These are phyloP conservation scores for Syncephalastrum monosporum DNA, from an alignment of 371 early-diverging fungal species.

Conservation along the genomic window DNA sequence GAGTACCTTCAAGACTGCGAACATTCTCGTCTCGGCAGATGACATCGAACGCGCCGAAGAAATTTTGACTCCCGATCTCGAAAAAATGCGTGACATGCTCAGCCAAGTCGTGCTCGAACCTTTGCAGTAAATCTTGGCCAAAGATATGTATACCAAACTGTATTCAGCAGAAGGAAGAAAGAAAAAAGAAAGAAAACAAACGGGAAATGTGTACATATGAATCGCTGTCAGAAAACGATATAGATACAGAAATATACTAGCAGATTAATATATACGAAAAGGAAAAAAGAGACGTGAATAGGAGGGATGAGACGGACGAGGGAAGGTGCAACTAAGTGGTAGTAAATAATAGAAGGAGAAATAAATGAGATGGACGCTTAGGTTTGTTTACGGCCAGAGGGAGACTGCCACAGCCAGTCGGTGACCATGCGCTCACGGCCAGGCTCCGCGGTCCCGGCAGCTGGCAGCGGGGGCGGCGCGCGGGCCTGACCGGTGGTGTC, in stretches of 20 bases:
- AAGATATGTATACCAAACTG: conserved; percentile 1
- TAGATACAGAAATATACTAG: no score
- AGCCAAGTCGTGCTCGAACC: conserved; percentile 36
- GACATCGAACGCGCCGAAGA: conserved; percentile 39
- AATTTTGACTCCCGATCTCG: conserved; percentile 30
- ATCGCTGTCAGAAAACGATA: no score
- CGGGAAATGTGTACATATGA: no score
- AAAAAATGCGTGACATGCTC: conserved; percentile 33
- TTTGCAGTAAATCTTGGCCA: conserved; percentile 13
- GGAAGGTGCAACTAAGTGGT: no score
- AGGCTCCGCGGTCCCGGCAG: background rate
- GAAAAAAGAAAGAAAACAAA: no score
- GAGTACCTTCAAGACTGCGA: conserved; percentile 72
- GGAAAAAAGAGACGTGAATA: no score
- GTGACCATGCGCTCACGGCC: conserved; percentile 19
- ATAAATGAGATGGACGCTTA: no score
- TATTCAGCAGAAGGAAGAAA: no score
- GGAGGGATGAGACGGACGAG: no score
- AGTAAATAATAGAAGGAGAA: no score
- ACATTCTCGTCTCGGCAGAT: conserved; percentile 57
- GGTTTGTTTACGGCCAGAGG: background rate
- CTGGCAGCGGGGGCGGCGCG: conserved; percentile 5
- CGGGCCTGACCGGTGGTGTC: conserved; percentile 8
- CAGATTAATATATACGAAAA: no score
- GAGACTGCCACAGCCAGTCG: conserved; percentile 23